Evolutionary conservation across 2,329 filamentous ascomycete species (phyloP), one percentile per base, ranked within the genome.

Genomic region (Penicillium sp.): DNA sequence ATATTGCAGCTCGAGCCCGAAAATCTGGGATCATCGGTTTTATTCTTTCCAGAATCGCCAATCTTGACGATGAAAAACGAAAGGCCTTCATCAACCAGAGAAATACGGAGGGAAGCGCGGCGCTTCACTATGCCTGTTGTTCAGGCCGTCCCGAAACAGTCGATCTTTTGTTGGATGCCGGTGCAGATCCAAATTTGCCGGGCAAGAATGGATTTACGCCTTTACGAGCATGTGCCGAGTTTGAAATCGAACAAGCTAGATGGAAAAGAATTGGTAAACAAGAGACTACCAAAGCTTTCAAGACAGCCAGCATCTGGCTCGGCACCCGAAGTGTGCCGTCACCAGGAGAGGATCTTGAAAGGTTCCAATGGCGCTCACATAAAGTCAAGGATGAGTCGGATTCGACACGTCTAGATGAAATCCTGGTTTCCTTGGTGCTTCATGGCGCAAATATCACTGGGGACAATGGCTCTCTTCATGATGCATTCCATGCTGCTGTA

Each of bases 61-160:
- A 19, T 10, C 24, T 59, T 15, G 26, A 22, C 4, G 55, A 55
- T 5, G 22, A 59, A 22, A 35, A 26, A 9, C 35, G 37, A 38
- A 51, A 19, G 26, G 26, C 45, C 17, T 67, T 67, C 35, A 40
- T 68, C 19, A 62, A 67, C 42, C 53, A 55, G 30, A 38, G 61
- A 64, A 59, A 50, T 28, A 22, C 2, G 33, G 58, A 65, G 13
- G 65, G 62, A 15, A 26, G 47, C n/a, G 37, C 65, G 24, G 60
- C 66, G 8, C 63, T 68, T 45, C 66, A 68, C 38, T 65, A 61
- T 40, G 65, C 66, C 30, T 68, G 63, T 51, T 53, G 55, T 30
- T 67, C 65, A 2, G 63, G 65, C 12, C 63, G 63, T 28, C 60
- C 63, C 7, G 65, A 67, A 47, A 61, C 58, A 0, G 65, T 65